A percentile compares a stretch with the other conserved stretches of the same genome.
These are phyloP conservation scores for Metarhizium humberi DNA, from an alignment of 2,329 filamentous ascomycete species.

Conservation along the genomic window DNA sequence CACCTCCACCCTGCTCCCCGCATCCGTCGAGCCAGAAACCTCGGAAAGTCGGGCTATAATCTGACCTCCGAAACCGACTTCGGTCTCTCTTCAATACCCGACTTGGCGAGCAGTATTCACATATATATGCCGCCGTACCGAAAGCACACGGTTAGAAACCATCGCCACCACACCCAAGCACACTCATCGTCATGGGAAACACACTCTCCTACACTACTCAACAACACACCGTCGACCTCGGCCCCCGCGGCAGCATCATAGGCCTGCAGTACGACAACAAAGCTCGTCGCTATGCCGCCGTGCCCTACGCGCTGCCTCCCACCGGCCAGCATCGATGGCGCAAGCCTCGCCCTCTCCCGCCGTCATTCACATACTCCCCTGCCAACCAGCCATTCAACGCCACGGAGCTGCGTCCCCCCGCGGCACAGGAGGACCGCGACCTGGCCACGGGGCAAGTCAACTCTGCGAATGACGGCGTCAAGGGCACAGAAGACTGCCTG, in stretches of 20 bases:
- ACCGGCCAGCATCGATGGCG: constrained; percentile 26
- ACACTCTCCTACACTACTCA: constrained; percentile 15
- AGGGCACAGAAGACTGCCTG: constrained; percentile 34
- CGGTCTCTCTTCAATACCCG: no score
- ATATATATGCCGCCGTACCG: no score
- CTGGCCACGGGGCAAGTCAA: not conserved
- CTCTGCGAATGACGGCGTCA: constrained; percentile 6
- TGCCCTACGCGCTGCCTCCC: constrained; percentile 31
- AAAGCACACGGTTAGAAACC: no score
- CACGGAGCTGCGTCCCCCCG: constrained; percentile 25
- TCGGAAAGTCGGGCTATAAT: no score
- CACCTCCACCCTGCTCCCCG: no score
- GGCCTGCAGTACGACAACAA: constrained; percentile 26
- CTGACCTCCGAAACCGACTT: no score
- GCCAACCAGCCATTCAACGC: constrained; percentile 23
- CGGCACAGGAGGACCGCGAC: constrained; percentile 23
- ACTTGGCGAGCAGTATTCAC: no score
- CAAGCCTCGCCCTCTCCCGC: constrained; percentile 23
- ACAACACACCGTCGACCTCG: constrained; percentile 15
- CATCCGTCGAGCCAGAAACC: no score
- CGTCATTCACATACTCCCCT: constrained; percentile 16
- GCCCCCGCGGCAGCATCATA: constrained; percentile 17
- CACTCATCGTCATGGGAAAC: constrained; percentile 14
- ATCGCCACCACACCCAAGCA: no score
- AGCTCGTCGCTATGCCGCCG: constrained; percentile 22